These are phyloP conservation scores for Alternaria sp. DNA, from an alignment of 2,329 filamentous ascomycete species.

Conservation along the genomic window DNA sequence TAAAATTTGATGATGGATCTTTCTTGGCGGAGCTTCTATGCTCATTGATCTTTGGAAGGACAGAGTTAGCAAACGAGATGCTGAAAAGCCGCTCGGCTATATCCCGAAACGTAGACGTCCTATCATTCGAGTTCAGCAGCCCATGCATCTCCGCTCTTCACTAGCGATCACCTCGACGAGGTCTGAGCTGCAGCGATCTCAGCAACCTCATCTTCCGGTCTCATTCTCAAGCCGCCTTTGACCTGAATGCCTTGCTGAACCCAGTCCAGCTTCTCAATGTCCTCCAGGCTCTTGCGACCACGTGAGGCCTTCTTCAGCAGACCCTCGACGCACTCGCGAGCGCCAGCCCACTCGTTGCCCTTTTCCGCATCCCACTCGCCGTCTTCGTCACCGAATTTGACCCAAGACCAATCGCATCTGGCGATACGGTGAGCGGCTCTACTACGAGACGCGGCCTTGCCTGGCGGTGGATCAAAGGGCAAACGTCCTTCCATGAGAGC, in stretches of 20 bases:
- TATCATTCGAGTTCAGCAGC: slow-evolving; percentile 1
- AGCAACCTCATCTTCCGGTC: slow-evolving; percentile 56
- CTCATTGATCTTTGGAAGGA: background rate
- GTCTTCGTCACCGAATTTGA: slow-evolving; percentile 80
- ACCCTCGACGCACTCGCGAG: slow-evolving; percentile 81
- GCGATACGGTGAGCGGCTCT: slow-evolving; percentile 94
- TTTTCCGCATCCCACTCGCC: slow-evolving; percentile 82
- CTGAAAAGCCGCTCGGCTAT: background rate
- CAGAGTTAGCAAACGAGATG: background rate
- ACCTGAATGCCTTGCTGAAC: slow-evolving; percentile 75
- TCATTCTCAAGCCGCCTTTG: slow-evolving; percentile 61
- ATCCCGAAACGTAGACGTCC: background rate
- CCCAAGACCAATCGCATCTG: slow-evolving; percentile 94
- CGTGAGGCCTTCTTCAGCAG: slow-evolving; percentile 82
- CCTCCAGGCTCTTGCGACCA: slow-evolving; percentile 73
- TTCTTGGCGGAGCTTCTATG: background rate
- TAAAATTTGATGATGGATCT: background rate
- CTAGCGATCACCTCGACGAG: slow-evolving; percentile 37
- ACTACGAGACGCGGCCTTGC: slow-evolving; percentile 74
- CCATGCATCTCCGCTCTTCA: slow-evolving; percentile 20
- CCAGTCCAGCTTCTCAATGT: slow-evolving; percentile 77
- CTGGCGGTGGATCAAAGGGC: slow-evolving; percentile 89
- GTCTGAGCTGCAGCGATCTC: slow-evolving; percentile 18
- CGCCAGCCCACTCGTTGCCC: slow-evolving; percentile 71
- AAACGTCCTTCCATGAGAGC: slow-evolving; percentile 90